Conservation (phyloP, 495 filamentous ascomycete species). For the Aspergillus sclerotiicarbonarius region DNA sequence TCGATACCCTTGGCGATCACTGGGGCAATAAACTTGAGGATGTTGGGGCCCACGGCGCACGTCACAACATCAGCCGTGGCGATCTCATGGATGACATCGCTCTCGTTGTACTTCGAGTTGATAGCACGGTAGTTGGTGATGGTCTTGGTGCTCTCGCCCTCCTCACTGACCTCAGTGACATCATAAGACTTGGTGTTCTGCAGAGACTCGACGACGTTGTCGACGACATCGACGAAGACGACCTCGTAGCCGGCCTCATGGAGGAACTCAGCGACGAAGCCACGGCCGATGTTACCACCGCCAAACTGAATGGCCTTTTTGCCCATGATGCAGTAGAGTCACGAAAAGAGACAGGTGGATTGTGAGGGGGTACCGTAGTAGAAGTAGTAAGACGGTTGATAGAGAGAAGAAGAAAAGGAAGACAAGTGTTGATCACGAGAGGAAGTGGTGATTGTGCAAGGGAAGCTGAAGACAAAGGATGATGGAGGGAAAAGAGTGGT, state of each 20-base stretch:
- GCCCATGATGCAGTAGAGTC: constrained; percentile 44
- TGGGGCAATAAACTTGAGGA: constrained; percentile 93
- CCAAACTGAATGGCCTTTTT: constrained; percentile 93
- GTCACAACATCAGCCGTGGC: constrained; percentile 85
- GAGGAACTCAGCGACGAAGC: constrained; percentile 71
- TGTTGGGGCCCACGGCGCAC: constrained; percentile 92
- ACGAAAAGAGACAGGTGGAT: background rate
- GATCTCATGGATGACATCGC: constrained; percentile 79
- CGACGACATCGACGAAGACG: constrained; percentile 91
- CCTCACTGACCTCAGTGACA: constrained; percentile 87
- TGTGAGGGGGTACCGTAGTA: constrained; percentile 5
- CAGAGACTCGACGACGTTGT: constrained; percentile 70
- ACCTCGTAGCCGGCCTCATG: constrained; percentile 79
- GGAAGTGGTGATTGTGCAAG: constrained; percentile 8
- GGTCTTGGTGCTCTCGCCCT: constrained; percentile 74
- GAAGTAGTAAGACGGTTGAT: constrained; percentile 4
- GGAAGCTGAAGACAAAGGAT: background rate
- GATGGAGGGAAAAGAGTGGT: background rate
- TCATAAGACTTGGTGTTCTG: constrained; percentile 74
- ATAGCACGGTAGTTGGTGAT: constrained; percentile 95
- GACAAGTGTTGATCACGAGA: constrained; percentile 1
- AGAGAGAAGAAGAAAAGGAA: background rate
- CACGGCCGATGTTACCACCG: constrained; percentile 84
- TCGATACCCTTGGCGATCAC: constrained; percentile 90
- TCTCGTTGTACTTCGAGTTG: constrained; percentile 82